A percentile compares a stretch with the other conserved stretches of the same genome.
Evolutionary conservation across 2,329 filamentous ascomycete genomes (phyloP).

Genomic region (Diaporthe citri): DNA sequence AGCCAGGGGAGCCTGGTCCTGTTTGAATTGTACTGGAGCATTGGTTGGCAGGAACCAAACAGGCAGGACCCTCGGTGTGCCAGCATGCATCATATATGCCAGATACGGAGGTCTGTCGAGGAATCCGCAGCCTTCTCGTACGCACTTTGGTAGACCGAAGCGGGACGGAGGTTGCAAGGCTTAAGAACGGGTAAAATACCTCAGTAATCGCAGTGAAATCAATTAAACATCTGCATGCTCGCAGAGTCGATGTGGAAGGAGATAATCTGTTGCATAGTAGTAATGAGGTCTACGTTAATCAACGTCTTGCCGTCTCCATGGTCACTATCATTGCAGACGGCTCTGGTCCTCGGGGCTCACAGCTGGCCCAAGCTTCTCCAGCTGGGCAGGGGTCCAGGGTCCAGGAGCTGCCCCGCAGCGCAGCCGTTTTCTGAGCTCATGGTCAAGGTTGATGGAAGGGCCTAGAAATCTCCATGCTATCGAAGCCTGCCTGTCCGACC

Average conservation of each 20-base stretch:
- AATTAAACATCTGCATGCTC: background rate
- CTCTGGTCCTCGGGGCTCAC: background rate
- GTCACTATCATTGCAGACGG: background rate
- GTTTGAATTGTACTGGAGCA: background rate
- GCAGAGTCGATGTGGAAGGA: background rate
- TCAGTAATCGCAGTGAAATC: background rate
- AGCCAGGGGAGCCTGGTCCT: background rate
- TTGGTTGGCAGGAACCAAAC: no score
- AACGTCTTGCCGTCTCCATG: no score
- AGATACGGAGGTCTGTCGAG: background rate
- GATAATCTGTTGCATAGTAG: no score
- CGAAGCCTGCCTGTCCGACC: constrained; percentile 27
- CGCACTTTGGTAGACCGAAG: background rate
- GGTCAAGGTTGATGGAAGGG: constrained; percentile 37
- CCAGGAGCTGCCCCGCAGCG: constrained; percentile 30
- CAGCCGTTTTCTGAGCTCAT: constrained; percentile 26
- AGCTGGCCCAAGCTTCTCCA: constrained; percentile 24
- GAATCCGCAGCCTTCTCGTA: background rate
- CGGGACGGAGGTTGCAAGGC: no score
- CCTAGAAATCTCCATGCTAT: constrained; percentile 39
- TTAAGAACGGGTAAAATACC: background rate
- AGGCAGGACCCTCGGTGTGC: background rate
- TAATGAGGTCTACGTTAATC: no score
- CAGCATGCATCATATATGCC: background rate
- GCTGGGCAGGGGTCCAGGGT: constrained; percentile 10